These are phyloP conservation scores for Dalbergia cochinchinensis DNA, from an alignment of 306 rosid genomes.

Conservation along the genomic window DNA sequence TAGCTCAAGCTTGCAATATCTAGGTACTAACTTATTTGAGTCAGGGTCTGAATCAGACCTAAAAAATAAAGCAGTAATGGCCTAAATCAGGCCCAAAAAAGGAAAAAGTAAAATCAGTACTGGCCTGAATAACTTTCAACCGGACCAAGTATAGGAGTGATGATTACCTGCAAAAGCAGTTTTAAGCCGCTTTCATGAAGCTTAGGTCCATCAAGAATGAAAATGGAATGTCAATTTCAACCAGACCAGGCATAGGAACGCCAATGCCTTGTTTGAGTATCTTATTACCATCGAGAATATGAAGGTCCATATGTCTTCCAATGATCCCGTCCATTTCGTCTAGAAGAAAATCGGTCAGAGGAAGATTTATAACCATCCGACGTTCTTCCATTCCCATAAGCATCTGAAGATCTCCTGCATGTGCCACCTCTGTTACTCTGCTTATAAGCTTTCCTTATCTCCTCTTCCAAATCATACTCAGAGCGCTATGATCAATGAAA, in stretches of 20 bases:
- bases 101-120: conserved; percentile 16
- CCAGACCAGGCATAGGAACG: conserved; percentile 9
- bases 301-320: conserved; percentile 57
- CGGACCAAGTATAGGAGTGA: conserved; percentile 32
- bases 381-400: conserved; percentile 53
- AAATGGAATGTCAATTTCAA: conserved; percentile 7
- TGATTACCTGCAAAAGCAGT: conserved; percentile 43
- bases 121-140: conserved; percentile 41
- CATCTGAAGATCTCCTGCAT: conserved; percentile 63
- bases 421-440: conserved; percentile 60
- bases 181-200: conserved; percentile 39
- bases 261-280: conserved; percentile 17
- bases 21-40: conserved; percentile 23
- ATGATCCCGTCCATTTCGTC: conserved; percentile 53
- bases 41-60: conserved; percentile 36
- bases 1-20: conserved; percentile 41
- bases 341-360: conserved; percentile 54
- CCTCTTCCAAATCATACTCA: conserved; percentile 87
- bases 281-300: conserved; percentile 51
- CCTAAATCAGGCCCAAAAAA: conserved; percentile 34
- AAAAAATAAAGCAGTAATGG: conserved; percentile 27
- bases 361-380: conserved; percentile 55
- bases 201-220: conserved; percentile 37
- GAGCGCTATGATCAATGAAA: conserved; percentile 64
- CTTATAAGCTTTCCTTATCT: conserved; percentile 65